phyloP scores from a whole-genome alignment of 2,329 filamentous ascomycete genomes.

The Apiospora malaysiana region DNA sequence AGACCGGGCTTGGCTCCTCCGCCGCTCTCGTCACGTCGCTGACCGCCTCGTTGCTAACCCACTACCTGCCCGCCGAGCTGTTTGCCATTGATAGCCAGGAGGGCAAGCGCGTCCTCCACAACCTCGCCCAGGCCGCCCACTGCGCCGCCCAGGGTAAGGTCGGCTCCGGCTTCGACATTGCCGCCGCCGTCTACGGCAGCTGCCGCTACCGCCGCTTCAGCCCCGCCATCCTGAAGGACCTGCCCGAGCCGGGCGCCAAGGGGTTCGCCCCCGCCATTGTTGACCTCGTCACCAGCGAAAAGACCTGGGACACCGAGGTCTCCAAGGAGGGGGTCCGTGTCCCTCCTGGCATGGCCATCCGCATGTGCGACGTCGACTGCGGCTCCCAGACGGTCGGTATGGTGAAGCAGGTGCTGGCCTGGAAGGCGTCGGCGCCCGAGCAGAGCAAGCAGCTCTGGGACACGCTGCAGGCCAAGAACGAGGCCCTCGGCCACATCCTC shows the following conservation, averaged over 20 bases:
- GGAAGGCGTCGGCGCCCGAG: slow-evolving; percentile 70
- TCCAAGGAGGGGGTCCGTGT: slow-evolving; percentile 72
- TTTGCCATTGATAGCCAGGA: slow-evolving; percentile 63
- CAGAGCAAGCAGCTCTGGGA: slow-evolving; percentile 77
- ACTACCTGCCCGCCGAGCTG: slow-evolving; percentile 67
- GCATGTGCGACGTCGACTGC: slow-evolving; percentile 97
- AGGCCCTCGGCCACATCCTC: slow-evolving; percentile 70
- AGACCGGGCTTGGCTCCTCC: slow-evolving; percentile 94
- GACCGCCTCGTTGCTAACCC: slow-evolving; percentile 75
- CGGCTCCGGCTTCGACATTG: slow-evolving; percentile 94
- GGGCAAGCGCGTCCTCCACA: slow-evolving; percentile 75
- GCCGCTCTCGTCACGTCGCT: slow-evolving; percentile 92
- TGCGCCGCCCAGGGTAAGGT: slow-evolving; percentile 97
- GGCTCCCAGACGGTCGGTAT: slow-evolving; percentile 93
- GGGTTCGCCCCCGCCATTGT: slow-evolving; percentile 72
- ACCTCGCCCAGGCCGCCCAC: slow-evolving; percentile 91
- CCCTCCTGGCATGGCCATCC: slow-evolving; percentile 74
- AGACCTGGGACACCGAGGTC: slow-evolving; percentile 81
- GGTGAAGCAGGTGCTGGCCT: slow-evolving; percentile 89
- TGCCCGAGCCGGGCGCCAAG: slow-evolving; percentile 70
- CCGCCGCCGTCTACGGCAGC: slow-evolving; percentile 88
- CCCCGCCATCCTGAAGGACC: slow-evolving; percentile 69
- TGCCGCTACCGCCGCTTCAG: slow-evolving; percentile 94
- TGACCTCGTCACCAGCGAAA: slow-evolving; percentile 66
- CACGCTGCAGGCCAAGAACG: slow-evolving; percentile 75